phyloP scores from a whole-genome alignment of 164 flowering plant genomes.

The Liriodendron chinense region DNA sequence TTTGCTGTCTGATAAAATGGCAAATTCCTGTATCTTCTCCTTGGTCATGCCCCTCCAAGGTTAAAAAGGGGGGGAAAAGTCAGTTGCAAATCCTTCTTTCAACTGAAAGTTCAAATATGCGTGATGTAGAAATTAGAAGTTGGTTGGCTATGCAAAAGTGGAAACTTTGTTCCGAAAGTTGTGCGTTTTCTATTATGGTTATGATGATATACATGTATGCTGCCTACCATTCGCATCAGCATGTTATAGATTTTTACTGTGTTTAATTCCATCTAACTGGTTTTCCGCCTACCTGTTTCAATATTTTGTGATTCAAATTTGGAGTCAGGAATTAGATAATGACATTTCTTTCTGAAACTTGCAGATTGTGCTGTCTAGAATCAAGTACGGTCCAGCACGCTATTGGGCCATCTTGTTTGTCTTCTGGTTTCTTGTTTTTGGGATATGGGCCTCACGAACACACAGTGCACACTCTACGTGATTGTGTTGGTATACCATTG shows the following conservation, averaged over 20 bases:
- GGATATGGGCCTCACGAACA: constrained; percentile 93
- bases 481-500: not conserved
- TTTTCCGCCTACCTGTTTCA: not conserved
- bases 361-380: constrained; percentile 92
- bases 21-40: too few species aligned
- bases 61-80: too few species aligned
- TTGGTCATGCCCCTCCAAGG: too few species aligned
- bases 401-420: constrained; percentile 97
- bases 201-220: not conserved
- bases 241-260: not conserved
- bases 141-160: too few species aligned
- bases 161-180: too few species aligned
- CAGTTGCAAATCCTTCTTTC: too few species aligned
- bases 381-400: constrained; percentile 96
- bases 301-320: not conserved
- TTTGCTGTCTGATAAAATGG: too few species aligned
- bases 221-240: not conserved
- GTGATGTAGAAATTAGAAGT: too few species aligned
- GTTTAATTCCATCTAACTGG: not conserved
- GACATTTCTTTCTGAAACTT: constrained; percentile 8
- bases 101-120: too few species aligned
- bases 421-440: constrained; percentile 98
- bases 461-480: constrained; percentile 44
- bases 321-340: not conserved
- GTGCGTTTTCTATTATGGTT: too few species aligned